phyloP scores from a whole-genome alignment of 208 protist species.

The Phytomonas serpens region DNA sequence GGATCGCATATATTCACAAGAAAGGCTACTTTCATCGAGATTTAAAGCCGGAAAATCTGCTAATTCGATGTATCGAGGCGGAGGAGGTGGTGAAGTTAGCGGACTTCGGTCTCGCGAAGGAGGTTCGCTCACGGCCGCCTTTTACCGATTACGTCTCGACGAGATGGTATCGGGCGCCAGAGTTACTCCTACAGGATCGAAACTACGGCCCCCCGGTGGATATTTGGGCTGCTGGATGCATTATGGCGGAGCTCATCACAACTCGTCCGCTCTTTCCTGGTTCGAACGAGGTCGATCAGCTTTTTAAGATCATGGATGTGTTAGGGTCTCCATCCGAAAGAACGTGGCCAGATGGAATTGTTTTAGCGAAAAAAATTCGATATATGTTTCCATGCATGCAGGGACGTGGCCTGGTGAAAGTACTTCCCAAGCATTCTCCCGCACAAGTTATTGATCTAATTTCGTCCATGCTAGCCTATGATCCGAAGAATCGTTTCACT shows the following conservation, averaged over 20 bases:
- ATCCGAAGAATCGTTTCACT: constrained; percentile 92
- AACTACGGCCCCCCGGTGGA: constrained; percentile 96
- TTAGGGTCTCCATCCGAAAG: constrained; percentile 76
- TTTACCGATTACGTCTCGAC: constrained; percentile 95
- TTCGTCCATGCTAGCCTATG: constrained; percentile 91
- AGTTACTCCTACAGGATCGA: constrained; percentile 95
- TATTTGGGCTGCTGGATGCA: constrained; percentile 98
- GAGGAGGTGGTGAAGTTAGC: constrained; percentile 96
- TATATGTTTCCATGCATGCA: constrained; percentile 66
- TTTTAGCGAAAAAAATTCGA: constrained; percentile 69
- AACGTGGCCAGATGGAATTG: constrained; percentile 57
- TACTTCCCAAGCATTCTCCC: constrained; percentile 72
- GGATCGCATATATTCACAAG: constrained; percentile 95
- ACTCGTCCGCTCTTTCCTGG: constrained; percentile 95
- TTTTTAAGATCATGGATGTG: constrained; percentile 92
- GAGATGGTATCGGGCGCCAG: constrained; percentile 98
- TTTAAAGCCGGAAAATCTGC: constrained; percentile 91
- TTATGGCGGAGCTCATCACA: constrained; percentile 94
- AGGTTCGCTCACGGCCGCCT: constrained; percentile 75
- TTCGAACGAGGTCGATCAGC: constrained; percentile 95
- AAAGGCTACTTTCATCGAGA: constrained; percentile 91
- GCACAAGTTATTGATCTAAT: constrained; percentile 90
- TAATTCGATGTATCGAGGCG: constrained; percentile 59
- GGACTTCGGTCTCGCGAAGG: constrained; percentile 97
- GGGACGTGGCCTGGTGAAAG: constrained; percentile 51